A percentile compares a stretch with the other conserved stretches of the same genome.
phyloP scores from a whole-genome alignment of 1,284 basidiomycete genomes.

The Puccinia hordei region DNA sequence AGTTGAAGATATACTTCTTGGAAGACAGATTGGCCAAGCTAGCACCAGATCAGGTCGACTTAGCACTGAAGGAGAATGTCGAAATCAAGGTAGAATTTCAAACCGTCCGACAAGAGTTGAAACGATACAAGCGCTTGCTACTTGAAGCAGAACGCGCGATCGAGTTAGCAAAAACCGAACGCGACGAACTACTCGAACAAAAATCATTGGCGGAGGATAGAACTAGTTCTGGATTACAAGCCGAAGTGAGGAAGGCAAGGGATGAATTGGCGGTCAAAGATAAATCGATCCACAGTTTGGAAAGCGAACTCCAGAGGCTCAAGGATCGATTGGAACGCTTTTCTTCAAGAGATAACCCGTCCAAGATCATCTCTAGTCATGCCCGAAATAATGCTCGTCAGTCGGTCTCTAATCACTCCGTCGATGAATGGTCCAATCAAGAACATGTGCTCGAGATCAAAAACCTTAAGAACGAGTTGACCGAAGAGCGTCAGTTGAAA shows the following conservation, averaged over 20 bases:
- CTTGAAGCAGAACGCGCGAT: conserved; percentile 78
- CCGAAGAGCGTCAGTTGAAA: conserved; percentile 68
- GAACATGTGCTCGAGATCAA: conserved; percentile 54
- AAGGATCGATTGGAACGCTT: conserved; percentile 48
- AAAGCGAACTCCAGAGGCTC: conserved; percentile 18
- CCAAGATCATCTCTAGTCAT: conserved; percentile 7
- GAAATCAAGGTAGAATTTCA: conserved; percentile 90
- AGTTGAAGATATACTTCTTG: conserved; percentile 87
- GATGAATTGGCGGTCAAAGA: conserved; percentile 51
- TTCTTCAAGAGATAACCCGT: conserved; percentile 32
- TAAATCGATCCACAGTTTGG: conserved; percentile 53
- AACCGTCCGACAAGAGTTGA: conserved; percentile 84
- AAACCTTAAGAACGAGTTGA: conserved; percentile 67
- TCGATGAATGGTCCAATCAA: not conserved
- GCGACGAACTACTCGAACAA: conserved; percentile 58
- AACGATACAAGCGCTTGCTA: conserved; percentile 84
- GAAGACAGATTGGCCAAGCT: conserved; percentile 80
- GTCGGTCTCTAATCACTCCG: conserved; percentile 48
- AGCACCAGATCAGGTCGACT: conserved; percentile 86
- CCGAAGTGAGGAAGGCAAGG: conserved; percentile 58
- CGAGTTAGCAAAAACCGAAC: conserved; percentile 68
- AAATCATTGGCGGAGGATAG: conserved; percentile 24
- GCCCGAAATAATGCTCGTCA: conserved; percentile 48
- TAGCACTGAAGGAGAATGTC: conserved; percentile 88
- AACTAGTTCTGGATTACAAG: conserved; percentile 50